Base-by-base conservation (phyloP, 305 asterid species). In the Fraxinus sp. region DNA sequence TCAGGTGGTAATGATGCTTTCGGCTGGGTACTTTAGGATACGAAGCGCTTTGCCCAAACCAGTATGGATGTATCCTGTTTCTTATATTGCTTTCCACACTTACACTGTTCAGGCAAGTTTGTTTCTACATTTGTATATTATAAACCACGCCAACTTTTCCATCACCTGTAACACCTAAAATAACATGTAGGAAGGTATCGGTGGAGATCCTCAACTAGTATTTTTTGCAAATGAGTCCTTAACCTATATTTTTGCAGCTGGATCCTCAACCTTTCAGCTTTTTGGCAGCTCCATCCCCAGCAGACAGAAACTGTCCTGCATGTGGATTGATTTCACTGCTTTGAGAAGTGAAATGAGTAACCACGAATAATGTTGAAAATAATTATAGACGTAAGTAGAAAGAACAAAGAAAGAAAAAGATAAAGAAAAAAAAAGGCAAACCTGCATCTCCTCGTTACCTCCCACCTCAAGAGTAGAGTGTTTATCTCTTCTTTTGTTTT, bases 41-140 rank as follows among this genome's bases (percentile, higher is more conserved):
- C 92, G 98, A 74, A 90, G 97, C 78, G 92, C 90, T 77, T 90
- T 97, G 87, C 98, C 98, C 2, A 81, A 86, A 80, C 90, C 93
- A n/a, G 92, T 88, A 22, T 97, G 99, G 99, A 88, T 88, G 93
- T 97, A 97, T 89, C 99, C 99, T 24, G 55, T 94, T 39, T 95
- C 99, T 3, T 95, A 95, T 86, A 35, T 97, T 41, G 87, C 98
- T 7, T 97, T 93, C 91, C 98, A 97, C 77, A 92, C 98, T 72
- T 97, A 92, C 82, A 90, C 98, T 37, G 88, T 97, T 82, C 97
- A 97, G 97, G 99, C 89, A 92, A 91, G 95, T 86, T 70, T 22
- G 55, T 41, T 78, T 64, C 64, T 33, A 16, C 49, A 72, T 33
- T 59, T 37, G 33, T 55, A 36, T 52, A 20, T 37, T 22, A 33